Conservation (phyloP, 345 rosid genomes). For the Orychophragmus violaceus region DNA sequence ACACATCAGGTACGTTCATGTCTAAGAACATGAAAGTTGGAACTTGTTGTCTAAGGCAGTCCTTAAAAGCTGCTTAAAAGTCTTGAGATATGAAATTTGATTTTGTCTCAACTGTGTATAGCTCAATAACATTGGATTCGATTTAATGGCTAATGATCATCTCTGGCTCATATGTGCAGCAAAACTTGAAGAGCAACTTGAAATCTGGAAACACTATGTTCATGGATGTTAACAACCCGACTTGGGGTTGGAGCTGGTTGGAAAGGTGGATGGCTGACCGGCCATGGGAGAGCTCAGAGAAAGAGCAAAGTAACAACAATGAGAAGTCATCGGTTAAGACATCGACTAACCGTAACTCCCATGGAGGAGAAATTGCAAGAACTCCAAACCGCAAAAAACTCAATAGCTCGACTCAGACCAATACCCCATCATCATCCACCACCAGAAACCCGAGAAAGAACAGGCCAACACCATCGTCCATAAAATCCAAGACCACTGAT, state of each 20-base stretch:
- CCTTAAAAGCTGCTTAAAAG: background rate
- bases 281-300: slow-evolving; percentile 67
- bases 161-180: slow-evolving; percentile 36
- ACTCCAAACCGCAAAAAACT: slow-evolving; percentile 60
- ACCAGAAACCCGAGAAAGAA: slow-evolving; percentile 42
- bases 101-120: background rate
- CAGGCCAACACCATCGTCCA: slow-evolving; percentile 34
- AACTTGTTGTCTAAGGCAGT: background rate
- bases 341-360: slow-evolving; percentile 27
- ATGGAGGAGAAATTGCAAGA: slow-evolving; percentile 59
- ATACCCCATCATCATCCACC: slow-evolving; percentile 44
- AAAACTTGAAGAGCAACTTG: slow-evolving; percentile 61
- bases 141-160: background rate
- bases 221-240: slow-evolving; percentile 69
- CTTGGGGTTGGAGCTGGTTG: slow-evolving; percentile 99
- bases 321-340: slow-evolving; percentile 48
- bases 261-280: slow-evolving; percentile 90
- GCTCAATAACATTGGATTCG: background rate
- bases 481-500: slow-evolving; percentile 57
- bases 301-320: slow-evolving; percentile 35
- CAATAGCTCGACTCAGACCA: slow-evolving; percentile 36
- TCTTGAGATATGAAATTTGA: background rate
- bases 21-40: background rate
- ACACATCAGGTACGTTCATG: slow-evolving; percentile 68
- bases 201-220: slow-evolving; percentile 45